Base-by-base conservation (phyloP, 768 basidiomycete genomes). In the Phaeotremella fagi region DNA sequence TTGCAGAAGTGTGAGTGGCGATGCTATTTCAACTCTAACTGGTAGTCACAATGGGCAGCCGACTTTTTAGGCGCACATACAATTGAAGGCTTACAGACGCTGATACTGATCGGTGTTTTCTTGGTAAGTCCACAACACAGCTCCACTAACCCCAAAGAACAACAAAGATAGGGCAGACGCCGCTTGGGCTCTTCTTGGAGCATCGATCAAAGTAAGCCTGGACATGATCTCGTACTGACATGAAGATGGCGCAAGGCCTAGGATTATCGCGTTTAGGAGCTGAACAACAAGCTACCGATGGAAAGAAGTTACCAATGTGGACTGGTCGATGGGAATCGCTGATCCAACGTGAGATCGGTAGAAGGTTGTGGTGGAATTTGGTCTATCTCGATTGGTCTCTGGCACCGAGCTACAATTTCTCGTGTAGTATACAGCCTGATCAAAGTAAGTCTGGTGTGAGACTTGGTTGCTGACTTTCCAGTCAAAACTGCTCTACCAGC, bases 371-470 rank as follows among this genome's bases (percentile, higher is more conserved):
- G 73, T 75, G 75, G 73, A 73, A 73, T 50, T 48, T 74, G 14
- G 72, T 74, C 2, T 75, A 71, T 54, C 54, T 75, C 11, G 75
- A 75, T 61, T 75, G 75, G 75, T 61, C 66, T 35, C 51, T 74
- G 9, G 70, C 75, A 0, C 71, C 72, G 4, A 70, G 64, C 15
- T 76, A 75, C 50, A 67, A 70, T 35, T 73, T 67, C 42, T 63
- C 61, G 15, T 67, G 62, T 27, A 70, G 64, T 38, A 71, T 75
- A 9, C 69, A 72, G 23, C 73, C 75, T 26, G 73, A 75, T 63
- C 73, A 75, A 43, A 76, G 72, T 74, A 26, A 50, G 72, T 63
- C 20, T 14, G 12, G 6, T 6, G 20, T 12, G 38, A 41, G 38
- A 41, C 9, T 7, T 3, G 22, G 16, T 22, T 2, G 36, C 49